These are phyloP conservation scores for Alternaria angustiovoidea DNA, from an alignment of 2,329 filamentous ascomycete genomes.

Conservation along the genomic window DNA sequence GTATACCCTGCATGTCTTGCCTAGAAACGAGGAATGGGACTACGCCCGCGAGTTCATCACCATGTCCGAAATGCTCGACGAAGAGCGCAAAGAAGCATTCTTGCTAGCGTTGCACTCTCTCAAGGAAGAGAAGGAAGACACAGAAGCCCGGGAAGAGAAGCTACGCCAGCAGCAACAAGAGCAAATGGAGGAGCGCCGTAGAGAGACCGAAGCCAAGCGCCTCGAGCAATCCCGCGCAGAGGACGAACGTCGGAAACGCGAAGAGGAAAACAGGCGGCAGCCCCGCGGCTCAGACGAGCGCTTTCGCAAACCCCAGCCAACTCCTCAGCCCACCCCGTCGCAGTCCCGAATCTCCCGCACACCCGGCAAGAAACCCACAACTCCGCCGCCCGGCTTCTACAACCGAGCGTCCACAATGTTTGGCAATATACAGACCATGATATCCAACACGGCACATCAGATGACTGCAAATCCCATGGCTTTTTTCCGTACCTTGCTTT, in stretches of 20 bases:
- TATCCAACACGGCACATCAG: conserved; percentile 60
- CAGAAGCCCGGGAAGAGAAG: conserved; percentile 70
- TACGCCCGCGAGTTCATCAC: conserved; percentile 91
- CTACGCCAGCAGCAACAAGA: conserved; percentile 67
- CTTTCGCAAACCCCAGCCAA: conserved; percentile 35
- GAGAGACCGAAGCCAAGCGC: conserved; percentile 49
- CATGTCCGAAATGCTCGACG: conserved; percentile 85
- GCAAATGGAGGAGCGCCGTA: conserved; percentile 61
- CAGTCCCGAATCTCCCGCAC: conserved; percentile 35
- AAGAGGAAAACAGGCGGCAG: conserved; percentile 49
- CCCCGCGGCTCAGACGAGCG: conserved; percentile 44
- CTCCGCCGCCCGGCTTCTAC: conserved; percentile 49
- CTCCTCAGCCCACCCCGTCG: conserved; percentile 35
- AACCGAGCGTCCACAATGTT: conserved; percentile 57
- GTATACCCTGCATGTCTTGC: conserved; percentile 93
- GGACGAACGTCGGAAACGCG: conserved; percentile 52
- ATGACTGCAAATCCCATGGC: conserved; percentile 64
- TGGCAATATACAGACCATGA: conserved; percentile 57
- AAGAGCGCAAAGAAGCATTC: conserved; percentile 89
- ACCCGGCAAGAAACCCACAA: conserved; percentile 43
- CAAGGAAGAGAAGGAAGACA: conserved; percentile 81
- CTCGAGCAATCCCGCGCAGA: conserved; percentile 53
- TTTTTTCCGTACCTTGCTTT: conserved; percentile 72
- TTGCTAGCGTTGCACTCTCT: conserved; percentile 83
- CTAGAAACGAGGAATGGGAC: conserved; percentile 94